Base-by-base conservation (phyloP, 345 rosid genomes). In the Psidium friedrichsthalianum region DNA sequence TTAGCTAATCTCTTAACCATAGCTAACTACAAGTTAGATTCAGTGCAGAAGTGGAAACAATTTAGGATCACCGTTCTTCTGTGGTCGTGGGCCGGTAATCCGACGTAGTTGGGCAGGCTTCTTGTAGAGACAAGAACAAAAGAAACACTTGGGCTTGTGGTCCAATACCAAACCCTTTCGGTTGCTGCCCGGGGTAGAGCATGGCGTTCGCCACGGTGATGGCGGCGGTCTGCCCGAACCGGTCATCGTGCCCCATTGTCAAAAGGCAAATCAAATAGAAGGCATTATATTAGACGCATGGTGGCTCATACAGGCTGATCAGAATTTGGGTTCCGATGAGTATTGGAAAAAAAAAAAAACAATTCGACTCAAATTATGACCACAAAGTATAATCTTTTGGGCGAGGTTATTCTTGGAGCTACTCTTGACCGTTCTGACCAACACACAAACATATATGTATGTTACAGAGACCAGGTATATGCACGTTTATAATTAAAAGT, bases 261-360 rank as follows among this genome's bases (percentile, higher is more conserved):
- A 18, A 69, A 32, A 32, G 44, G 24, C 20, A 69, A 69, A 69
- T 69, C 6, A 20, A 69, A 18, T 15, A 1, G 24, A 32, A 69
- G 47, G 47, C 78, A 3, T 1, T 32, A 16, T 8, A 40, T 69
- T 69, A 8, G 44, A 18, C 78, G 16, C 3, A 44, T 8, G 0
- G 24, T 1, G 3, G 6, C 18, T 69, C 78, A 32, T 22, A 32
- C 1, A 0, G 12, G 24, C 36, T 44, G 20, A 64, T 64, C 11
- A 3, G 22, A 32, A 6, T 24, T 16, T 29, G 22, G 0, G 3
- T 64, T 16, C 76, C 11, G 1, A 61, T 16, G 18, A 16, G 74
- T 20, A 61, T 61, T 0, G 11, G 6, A 61, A 61, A 61, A 61
- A 11, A 3, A 11, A 11, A 11, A 51, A 0, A 0, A 51, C 1